Conservation (phyloP, 495 filamentous ascomycete species). For the Penicillium cinerascens region DNA sequence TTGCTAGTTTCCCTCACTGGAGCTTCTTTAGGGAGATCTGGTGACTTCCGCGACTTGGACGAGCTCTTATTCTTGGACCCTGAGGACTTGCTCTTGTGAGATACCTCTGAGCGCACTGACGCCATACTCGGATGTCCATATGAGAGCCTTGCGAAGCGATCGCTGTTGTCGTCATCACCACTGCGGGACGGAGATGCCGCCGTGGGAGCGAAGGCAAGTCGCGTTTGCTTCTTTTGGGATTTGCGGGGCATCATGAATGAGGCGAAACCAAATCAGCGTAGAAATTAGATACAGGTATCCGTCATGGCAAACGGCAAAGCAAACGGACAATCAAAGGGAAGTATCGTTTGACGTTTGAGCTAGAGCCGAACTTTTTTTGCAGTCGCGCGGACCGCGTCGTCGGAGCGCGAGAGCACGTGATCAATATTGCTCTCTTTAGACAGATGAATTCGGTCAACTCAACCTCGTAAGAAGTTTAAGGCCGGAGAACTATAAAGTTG, state of each 20-base stretch:
- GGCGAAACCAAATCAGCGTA: background rate
- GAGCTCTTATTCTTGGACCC: slow-evolving; percentile 1
- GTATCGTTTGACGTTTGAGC: background rate
- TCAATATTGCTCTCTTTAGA: background rate
- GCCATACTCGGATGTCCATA: slow-evolving; percentile 37
- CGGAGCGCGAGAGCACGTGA: slow-evolving; percentile 19
- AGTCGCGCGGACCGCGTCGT: slow-evolving; percentile 8
- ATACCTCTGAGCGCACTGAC: slow-evolving; percentile 12
- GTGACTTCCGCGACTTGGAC: background rate
- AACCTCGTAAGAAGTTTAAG: background rate
- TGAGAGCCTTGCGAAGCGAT: slow-evolving; percentile 36
- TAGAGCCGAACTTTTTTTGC: background rate
- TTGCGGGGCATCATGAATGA: slow-evolving; percentile 36
- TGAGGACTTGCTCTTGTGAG: background rate
- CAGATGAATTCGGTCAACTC: background rate
- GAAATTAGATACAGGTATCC: background rate
- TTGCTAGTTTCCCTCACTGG: background rate
- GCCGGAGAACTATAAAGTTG: background rate
- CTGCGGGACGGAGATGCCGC: slow-evolving; percentile 16
- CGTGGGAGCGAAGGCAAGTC: slow-evolving; percentile 41
- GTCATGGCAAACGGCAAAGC: background rate
- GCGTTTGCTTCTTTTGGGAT: slow-evolving; percentile 45
- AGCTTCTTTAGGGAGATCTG: background rate
- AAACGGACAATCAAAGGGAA: background rate
- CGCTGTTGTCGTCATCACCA: slow-evolving; percentile 14